Base-by-base conservation (phyloP, 352 stramenopile species). In the Phytopythium aichiense region DNA sequence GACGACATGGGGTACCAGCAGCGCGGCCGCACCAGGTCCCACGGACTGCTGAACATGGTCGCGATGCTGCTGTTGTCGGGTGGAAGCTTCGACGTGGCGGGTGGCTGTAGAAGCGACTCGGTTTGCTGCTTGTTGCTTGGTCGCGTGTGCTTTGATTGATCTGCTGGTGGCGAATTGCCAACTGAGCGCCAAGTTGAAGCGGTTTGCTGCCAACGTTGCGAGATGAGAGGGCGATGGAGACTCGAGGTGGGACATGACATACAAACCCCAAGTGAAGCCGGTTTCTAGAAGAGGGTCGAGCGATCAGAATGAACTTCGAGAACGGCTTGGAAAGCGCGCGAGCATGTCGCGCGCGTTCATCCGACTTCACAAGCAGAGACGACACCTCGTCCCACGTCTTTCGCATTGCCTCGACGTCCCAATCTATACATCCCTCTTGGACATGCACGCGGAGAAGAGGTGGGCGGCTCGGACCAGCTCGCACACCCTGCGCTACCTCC, bases 1-100 rank as follows among this genome's bases (percentile, higher is more conserved):
- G 76, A 73, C 15, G 73, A 69, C 67, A 81, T 76, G 53, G 73
- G 72, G 56, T 83, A 71, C 76, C 76, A 86, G 42, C 64, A 71
- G 60, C 68, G 70, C 45, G 71, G 68, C 56, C 60, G 71, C 13
- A 86, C 72, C 55, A 79, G 60, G 37, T 86, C 76, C 76, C 76
- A 86, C 35, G 54, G 54, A 43, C 57, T 59, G 61, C 65, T 69
- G 54, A 78, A 80, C 66, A 78, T 56, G 6, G 37, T 37, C 11
- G 33, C 4, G 35, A 5, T 38, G 33, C 11, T 38, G 33, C 33
- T 38, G 2, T 38, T 13, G 33, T 9, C 7, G 11, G 33, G 11
- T 38, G 33, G 33, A 38, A 13, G 11, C 33, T 38, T 38, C 33
- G 33, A 38, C 28, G 28, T 30, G 28, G 28, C 28, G 28, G 28